Conservation (phyloP, 148 eudicot genomes). For the Camellia granthamiana region DNA sequence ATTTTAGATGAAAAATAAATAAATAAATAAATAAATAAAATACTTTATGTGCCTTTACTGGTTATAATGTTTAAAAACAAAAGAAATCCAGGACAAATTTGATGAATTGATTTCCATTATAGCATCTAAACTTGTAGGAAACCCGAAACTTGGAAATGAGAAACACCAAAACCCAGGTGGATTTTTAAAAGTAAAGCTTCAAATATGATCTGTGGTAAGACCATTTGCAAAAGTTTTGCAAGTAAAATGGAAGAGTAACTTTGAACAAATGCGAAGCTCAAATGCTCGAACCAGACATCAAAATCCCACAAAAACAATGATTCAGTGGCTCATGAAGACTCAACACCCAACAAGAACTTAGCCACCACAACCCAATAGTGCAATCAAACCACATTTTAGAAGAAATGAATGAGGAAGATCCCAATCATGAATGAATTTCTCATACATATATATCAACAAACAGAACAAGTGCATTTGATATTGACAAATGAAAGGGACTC, state of each 20-base stretch:
- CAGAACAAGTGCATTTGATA: background rate
- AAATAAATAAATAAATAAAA: background rate
- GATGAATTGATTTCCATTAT: background rate
- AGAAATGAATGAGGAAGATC: slow-evolving; percentile 3
- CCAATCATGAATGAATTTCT: background rate
- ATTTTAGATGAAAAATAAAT: slow-evolving; percentile 11
- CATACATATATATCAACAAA: background rate
- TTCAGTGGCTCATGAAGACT: background rate
- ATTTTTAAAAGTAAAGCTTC: background rate
- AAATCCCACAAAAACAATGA: background rate
- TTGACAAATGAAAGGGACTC: slow-evolving; percentile 7
- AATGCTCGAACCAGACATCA: slow-evolving; percentile 3
- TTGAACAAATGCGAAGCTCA: background rate
- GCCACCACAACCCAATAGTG: slow-evolving; percentile 4
- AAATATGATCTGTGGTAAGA: background rate
- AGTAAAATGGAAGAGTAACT: background rate
- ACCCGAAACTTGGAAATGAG: background rate
- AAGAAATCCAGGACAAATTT: background rate
- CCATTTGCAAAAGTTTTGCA: background rate
- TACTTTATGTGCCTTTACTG: slow-evolving; percentile 17
- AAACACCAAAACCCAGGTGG: background rate
- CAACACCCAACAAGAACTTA: background rate
- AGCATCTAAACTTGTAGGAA: background rate
- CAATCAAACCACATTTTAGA: background rate
- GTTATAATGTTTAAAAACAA: background rate